Percentiles rank a stretch among this genome's conserved stretches.
These are phyloP conservation scores for Candida orba DNA, from an alignment of 805 yeast species.

Conservation along the genomic window DNA sequence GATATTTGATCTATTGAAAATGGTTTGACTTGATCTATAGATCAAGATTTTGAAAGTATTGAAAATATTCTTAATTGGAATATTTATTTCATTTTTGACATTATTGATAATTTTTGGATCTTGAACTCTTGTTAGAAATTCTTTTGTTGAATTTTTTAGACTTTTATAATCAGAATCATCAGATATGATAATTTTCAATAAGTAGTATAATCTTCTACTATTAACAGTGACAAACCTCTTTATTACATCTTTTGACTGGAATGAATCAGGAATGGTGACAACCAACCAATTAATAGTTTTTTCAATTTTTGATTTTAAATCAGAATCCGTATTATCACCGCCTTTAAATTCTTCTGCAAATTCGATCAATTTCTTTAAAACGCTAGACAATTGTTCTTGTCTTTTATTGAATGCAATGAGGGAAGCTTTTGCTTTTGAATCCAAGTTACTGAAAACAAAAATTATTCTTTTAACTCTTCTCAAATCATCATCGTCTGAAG, in stretches of 20 bases:
- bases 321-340: constrained; percentile 22
- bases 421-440: constrained; percentile 52
- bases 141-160: constrained; percentile 55
- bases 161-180: constrained; percentile 54
- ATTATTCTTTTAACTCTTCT: constrained; percentile 49
- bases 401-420: constrained; percentile 64
- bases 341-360: constrained; percentile 40
- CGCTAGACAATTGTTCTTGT: constrained; percentile 54
- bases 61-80: constrained; percentile 43
- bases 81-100: constrained; percentile 24
- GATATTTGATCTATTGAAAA: constrained; percentile 62
- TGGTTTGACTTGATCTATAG: constrained; percentile 51
- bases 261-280: constrained; percentile 45
- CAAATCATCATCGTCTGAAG: constrained; percentile 39
- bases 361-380: constrained; percentile 40
- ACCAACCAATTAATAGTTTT: constrained; percentile 59
- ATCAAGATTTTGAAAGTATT: constrained; percentile 49
- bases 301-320: constrained; percentile 32
- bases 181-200: constrained; percentile 47
- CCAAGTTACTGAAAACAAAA: constrained; percentile 39
- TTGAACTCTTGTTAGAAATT: constrained; percentile 46
- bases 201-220: constrained; percentile 51
- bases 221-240: constrained; percentile 46
- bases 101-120: constrained; percentile 43
- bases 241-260: constrained; percentile 42